Conservation (phyloP, 768 basidiomycete genomes). For the Leccinum pellstonianum region DNA sequence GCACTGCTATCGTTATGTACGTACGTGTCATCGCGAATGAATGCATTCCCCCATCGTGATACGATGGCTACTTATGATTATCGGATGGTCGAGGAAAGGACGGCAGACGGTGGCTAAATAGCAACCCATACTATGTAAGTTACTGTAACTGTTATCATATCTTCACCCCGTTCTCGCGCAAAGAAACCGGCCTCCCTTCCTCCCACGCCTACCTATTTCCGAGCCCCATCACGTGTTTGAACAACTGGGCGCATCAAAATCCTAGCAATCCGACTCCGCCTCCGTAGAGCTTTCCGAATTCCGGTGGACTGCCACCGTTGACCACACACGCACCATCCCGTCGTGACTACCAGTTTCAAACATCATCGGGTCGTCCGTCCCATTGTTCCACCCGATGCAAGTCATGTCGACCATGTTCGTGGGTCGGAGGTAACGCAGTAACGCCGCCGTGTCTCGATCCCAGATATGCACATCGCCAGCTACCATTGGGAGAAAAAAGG, state of each 20-base stretch:
- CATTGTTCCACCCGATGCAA: too few relatives aligned
- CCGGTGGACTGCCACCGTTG: constrained; percentile 33
- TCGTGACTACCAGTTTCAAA: too few relatives aligned
- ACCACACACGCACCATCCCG: constrained; percentile 77
- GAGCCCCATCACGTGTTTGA: neutral
- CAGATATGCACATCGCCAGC: too few relatives aligned
- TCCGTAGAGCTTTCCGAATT: constrained; percentile 21
- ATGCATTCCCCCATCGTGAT: neutral
- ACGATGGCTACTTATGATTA: too few relatives aligned
- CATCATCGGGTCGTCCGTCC: too few relatives aligned
- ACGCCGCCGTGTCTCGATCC: too few relatives aligned
- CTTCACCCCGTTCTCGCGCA: neutral
- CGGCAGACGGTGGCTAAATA: neutral
- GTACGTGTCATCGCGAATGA: neutral
- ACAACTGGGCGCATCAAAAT: neutral
- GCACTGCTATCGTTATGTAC: neutral
- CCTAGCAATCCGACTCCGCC: constrained; percentile 20
- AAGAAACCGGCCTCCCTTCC: neutral
- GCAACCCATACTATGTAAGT: neutral
- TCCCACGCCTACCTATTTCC: neutral
- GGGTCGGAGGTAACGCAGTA: too few relatives aligned
- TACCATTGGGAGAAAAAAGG: too few relatives aligned
- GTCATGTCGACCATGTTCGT: too few relatives aligned
- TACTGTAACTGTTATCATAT: neutral
- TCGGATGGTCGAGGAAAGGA: neutral